Evolutionary conservation across 257 asterid genomes (phyloP).

Genomic region (Ligustrum vulgare): DNA sequence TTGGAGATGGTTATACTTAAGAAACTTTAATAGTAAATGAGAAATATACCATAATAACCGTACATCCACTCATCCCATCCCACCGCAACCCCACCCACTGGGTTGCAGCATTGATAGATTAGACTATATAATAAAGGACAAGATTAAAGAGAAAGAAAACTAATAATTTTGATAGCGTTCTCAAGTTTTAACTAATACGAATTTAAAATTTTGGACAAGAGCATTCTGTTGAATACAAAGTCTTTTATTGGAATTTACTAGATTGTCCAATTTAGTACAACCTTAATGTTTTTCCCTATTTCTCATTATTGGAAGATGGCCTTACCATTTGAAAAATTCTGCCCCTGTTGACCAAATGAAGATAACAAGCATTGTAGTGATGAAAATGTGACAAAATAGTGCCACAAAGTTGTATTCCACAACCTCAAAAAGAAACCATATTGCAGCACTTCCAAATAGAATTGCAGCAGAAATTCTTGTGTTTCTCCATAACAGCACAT

Average conservation of each 20-base stretch:
- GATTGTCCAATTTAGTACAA: neutral
- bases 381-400: constrained; percentile 49
- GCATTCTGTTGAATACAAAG: neutral
- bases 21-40: neutral
- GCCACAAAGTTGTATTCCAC: constrained; percentile 53
- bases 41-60: too few relatives aligned
- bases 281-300: neutral
- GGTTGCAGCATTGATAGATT: too few relatives aligned
- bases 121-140: too few relatives aligned
- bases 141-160: too few relatives aligned
- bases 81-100: too few relatives aligned
- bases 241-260: neutral
- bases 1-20: too few relatives aligned
- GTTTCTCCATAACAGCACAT: constrained; percentile 59
- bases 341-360: constrained; percentile 58
- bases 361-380: constrained; percentile 51
- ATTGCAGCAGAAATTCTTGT: constrained; percentile 43
- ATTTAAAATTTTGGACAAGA: neutral
- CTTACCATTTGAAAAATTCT: constrained; percentile 44
- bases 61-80: too few relatives aligned
- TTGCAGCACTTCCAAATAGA: constrained; percentile 43
- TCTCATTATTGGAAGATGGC: neutral
- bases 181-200: neutral
- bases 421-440: constrained; percentile 62
- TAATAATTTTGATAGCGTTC: too few relatives aligned